These are phyloP conservation scores for Populus hybrid DNA, from an alignment of 441 rosid species.

Conservation along the genomic window DNA sequence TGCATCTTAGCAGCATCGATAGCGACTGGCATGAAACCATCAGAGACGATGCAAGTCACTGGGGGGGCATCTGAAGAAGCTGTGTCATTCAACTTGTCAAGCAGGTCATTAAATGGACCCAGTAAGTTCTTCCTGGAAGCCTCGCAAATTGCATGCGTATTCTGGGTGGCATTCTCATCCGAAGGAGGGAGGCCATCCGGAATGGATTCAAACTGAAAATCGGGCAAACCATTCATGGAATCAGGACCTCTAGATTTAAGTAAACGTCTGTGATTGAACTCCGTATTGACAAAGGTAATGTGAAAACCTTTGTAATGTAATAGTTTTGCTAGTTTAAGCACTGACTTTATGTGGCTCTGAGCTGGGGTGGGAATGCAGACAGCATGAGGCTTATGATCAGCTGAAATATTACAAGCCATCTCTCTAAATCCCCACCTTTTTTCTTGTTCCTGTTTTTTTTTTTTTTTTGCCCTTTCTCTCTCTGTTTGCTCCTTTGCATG, in stretches of 20 bases:
- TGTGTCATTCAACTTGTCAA: neutral
- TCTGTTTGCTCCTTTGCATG: neutral
- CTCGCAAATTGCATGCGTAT: neutral
- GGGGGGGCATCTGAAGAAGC: neutral
- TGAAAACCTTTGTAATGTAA: too few species aligned
- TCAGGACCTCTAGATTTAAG: too few species aligned
- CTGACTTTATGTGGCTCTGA: neutral
- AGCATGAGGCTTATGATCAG: neutral
- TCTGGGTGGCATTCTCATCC: neutral
- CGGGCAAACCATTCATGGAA: too few species aligned
- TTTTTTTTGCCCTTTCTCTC: neutral
- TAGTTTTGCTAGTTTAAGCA: neutral
- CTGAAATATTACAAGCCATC: neutral
- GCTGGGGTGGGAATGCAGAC: neutral
- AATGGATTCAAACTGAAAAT: too few species aligned
- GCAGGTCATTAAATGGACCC: neutral
- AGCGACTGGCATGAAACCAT: neutral
- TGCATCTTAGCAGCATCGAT: neutral
- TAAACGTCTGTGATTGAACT: too few species aligned
- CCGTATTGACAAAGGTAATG: too few species aligned
- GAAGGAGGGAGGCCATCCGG: too few species aligned
- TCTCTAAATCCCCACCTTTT: neutral
- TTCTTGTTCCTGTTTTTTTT: too few species aligned
- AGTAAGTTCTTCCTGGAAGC: neutral
- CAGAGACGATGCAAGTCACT: too few species aligned